These are phyloP conservation scores for Coemansia sp. DNA, from an alignment of 192 early-diverging fungal species.

Conservation along the genomic window DNA sequence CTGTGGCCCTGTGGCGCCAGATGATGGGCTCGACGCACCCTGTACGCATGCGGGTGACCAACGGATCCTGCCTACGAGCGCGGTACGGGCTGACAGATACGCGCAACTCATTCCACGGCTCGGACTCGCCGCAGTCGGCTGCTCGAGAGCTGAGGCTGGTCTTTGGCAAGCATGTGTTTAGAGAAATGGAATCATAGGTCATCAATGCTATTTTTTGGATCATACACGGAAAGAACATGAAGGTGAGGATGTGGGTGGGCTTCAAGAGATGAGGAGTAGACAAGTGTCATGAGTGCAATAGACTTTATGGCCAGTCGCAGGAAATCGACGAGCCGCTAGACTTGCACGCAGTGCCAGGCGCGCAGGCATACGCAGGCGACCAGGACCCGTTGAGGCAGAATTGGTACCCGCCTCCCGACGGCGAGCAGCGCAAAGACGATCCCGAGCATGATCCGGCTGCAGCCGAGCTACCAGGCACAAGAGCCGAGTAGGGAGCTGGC, in stretches of 20 bases:
- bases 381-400: constrained; percentile 17
- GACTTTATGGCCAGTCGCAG: constrained; percentile 18
- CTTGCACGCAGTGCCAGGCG: constrained; percentile 18
- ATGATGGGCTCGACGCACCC: constrained; percentile 68
- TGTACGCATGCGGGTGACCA: constrained; percentile 59
- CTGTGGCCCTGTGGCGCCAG: constrained; percentile 60
- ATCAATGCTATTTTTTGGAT: not conserved
- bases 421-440: constrained; percentile 10
- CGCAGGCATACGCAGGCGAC: constrained; percentile 5
- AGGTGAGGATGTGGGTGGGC: not conserved
- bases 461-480: not conserved
- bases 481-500: not conserved
- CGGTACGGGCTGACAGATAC: constrained; percentile 71
- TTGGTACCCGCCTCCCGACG: constrained; percentile 12
- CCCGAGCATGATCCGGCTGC: not conserved
- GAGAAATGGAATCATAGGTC: not conserved
- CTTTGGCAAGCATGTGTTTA: constrained; percentile 36
- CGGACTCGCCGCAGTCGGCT: constrained; percentile 62
- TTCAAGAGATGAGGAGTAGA: not conserved
- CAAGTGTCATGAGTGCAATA: not conserved
- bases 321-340: constrained; percentile 1
- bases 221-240: constrained; percentile 1
- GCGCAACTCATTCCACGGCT: constrained; percentile 73
- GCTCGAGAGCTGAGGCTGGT: constrained; percentile 59
- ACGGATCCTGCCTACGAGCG: constrained; percentile 57